Conservation (phyloP, 169 alveolate genomes). For the Besnoitia besnoiti region DNA sequence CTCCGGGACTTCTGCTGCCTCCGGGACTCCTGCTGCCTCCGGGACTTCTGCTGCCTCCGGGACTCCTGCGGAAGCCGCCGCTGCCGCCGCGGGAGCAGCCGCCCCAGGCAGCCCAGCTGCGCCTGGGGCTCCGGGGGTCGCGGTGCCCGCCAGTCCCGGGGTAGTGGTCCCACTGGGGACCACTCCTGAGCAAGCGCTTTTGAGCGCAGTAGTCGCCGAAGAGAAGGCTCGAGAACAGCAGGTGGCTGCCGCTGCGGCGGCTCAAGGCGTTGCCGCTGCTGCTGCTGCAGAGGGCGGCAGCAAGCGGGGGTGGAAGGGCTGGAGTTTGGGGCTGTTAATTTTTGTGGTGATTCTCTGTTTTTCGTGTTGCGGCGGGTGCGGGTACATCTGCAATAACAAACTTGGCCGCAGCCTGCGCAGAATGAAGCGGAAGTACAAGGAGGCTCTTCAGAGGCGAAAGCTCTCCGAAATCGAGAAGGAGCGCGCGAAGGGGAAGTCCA, state of each 20-base stretch:
- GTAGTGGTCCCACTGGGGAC: not conserved
- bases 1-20: no score
- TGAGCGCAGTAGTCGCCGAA: not conserved
- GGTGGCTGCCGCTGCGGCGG: not conserved
- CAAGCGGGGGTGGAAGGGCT: conserved; percentile 2
- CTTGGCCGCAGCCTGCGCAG: not conserved
- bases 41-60: no score
- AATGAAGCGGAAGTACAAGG: conserved; percentile 34
- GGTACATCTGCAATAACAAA: not conserved
- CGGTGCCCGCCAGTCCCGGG: not conserved
- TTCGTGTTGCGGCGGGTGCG: not conserved
- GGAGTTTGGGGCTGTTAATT: not conserved
- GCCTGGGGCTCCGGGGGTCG: not conserved
- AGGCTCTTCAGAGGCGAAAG: not conserved
- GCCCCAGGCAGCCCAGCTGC: not conserved
- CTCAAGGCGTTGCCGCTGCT: not conserved
- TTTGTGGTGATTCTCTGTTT: not conserved
- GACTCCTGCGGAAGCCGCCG: not conserved
- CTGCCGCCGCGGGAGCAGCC: not conserved
- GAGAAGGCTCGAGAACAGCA: not conserved
- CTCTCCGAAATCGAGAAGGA: not conserved
- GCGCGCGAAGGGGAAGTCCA: not conserved
- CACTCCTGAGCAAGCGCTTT: not conserved
- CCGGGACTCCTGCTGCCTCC: no score
- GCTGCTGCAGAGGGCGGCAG: not conserved